Percentiles rank a stretch among this genome's conserved stretches.
These are phyloP conservation scores for Trichothecium roseum DNA, from an alignment of 2,329 filamentous ascomycete genomes.

Conservation along the genomic window DNA sequence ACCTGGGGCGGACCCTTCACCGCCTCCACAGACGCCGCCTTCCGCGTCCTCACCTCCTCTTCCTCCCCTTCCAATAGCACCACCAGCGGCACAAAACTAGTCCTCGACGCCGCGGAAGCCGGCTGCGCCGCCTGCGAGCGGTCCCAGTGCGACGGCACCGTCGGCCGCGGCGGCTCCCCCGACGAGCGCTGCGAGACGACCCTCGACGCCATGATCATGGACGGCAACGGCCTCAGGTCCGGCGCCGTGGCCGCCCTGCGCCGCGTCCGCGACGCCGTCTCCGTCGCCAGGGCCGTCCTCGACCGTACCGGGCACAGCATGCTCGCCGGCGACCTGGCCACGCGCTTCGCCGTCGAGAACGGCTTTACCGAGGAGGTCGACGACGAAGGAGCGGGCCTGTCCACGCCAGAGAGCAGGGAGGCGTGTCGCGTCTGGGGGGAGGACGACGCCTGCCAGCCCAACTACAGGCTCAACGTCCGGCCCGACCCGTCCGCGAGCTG, in stretches of 20 bases:
- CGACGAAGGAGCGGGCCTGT: too few relatives aligned
- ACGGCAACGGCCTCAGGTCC: slow-evolving; percentile 40
- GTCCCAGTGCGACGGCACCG: slow-evolving; percentile 42
- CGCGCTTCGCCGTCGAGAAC: slow-evolving; percentile 39
- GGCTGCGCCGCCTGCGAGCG: slow-evolving; percentile 41
- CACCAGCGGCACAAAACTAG: too few relatives aligned
- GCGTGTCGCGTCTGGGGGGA: slow-evolving; percentile 32
- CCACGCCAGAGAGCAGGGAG: slow-evolving; percentile 27
- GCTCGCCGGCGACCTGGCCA: slow-evolving; percentile 41
- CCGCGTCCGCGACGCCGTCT: slow-evolving; percentile 35
- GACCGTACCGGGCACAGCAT: slow-evolving; percentile 41
- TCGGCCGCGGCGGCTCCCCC: slow-evolving; percentile 44
- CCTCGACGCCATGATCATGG: slow-evolving; percentile 49
- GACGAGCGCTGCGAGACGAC: slow-evolving; percentile 47
- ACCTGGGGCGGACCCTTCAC: slow-evolving; percentile 44
- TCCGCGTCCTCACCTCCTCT: slow-evolving; percentile 20
- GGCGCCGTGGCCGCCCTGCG: slow-evolving; percentile 42
- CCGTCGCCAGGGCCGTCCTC: slow-evolving; percentile 39
- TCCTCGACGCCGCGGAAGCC: slow-evolving; percentile 39
- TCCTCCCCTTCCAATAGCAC: slow-evolving; percentile 17
- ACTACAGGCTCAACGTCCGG: slow-evolving; percentile 35
- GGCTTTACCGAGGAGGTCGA: slow-evolving; percentile 37
- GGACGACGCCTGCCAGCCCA: slow-evolving; percentile 32
- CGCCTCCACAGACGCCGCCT: slow-evolving; percentile 40
- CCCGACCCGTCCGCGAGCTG: slow-evolving; percentile 32